phyloP scores from a whole-genome alignment of 371 early-diverging fungal species.

The Entomophthora muscae region DNA sequence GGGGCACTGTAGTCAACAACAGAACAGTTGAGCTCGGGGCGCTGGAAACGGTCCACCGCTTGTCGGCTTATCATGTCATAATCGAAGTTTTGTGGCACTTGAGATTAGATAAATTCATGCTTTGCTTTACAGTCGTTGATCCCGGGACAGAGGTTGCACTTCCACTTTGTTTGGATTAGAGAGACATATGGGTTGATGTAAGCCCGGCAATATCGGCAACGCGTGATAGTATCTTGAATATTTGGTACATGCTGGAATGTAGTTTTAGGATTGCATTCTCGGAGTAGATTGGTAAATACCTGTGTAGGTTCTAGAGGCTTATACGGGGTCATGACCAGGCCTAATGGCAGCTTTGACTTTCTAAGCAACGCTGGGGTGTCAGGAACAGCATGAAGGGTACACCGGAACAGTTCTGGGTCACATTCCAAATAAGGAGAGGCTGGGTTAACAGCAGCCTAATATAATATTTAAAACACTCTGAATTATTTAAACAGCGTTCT shows the following conservation, averaged over 20 bases:
- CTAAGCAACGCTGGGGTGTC: slow-evolving; percentile 53
- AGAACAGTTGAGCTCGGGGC: slow-evolving; percentile 71
- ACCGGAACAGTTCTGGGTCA: slow-evolving; percentile 62
- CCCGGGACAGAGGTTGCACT: slow-evolving; percentile 86
- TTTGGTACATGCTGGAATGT: slow-evolving; percentile 65
- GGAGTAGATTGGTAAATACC: too few species aligned
- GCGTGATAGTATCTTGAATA: slow-evolving; percentile 62
- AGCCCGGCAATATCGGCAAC: slow-evolving; percentile 87
- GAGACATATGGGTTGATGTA: slow-evolving; percentile 92
- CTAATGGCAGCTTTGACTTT: slow-evolving; percentile 76
- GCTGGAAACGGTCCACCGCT: slow-evolving; percentile 65
- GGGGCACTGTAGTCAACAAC: slow-evolving; percentile 91
- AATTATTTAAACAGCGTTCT: too few species aligned
- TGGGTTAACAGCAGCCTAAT: slow-evolving; percentile 39
- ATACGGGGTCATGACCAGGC: slow-evolving; percentile 74
- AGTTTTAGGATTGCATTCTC: neutral
- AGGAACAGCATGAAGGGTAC: slow-evolving; percentile 79
- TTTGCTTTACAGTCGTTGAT: slow-evolving; percentile 56
- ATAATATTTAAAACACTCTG: too few species aligned
- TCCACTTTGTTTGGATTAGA: slow-evolving; percentile 87
- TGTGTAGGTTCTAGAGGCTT: slow-evolving; percentile 32
- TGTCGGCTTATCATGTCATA: slow-evolving; percentile 67
- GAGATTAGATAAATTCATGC: neutral
- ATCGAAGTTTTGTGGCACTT: slow-evolving; percentile 73
- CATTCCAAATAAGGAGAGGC: slow-evolving; percentile 45